A percentile compares a stretch with the other conserved stretches of the same genome.
Evolutionary conservation across 768 basidiomycete species (phyloP).

Genomic region (Lentinula sp.): DNA sequence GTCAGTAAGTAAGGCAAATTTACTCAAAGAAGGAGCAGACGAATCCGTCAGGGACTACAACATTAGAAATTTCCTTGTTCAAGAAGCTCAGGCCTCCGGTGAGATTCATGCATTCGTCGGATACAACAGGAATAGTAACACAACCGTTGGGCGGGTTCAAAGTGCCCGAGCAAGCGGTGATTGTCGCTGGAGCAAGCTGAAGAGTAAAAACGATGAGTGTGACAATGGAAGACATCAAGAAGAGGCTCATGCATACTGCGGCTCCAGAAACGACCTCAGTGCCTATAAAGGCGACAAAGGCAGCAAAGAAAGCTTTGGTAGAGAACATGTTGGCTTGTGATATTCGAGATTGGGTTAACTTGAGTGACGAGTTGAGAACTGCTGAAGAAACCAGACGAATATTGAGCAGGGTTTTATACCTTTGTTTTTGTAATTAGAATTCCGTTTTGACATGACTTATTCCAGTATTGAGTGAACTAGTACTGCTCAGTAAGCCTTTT

Average conservation of each 20-base stretch:
- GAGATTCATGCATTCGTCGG: constrained; percentile 1
- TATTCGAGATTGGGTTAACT: no score
- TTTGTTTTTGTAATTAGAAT: no score
- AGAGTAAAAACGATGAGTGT: no score
- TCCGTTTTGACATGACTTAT: background rate
- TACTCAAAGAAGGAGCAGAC: constrained; percentile 2
- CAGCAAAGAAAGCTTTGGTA: no score
- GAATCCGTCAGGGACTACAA: background rate
- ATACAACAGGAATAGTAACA: constrained; percentile 3
- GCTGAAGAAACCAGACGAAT: no score
- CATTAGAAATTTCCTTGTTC: background rate
- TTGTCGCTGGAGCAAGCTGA: constrained; percentile 1
- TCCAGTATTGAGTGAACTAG: no score
- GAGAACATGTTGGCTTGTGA: no score
- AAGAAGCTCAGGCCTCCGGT: constrained; percentile 2
- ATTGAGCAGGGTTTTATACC: no score
- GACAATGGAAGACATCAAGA: background rate
- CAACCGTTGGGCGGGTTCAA: constrained; percentile 1
- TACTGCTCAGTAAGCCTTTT: no score
- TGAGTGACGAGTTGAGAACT: no score
- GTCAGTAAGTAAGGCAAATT: background rate
- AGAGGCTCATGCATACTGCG: background rate
- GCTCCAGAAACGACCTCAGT: background rate
- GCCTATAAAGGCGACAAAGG: background rate
- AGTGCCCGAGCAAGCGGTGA: background rate